Base-by-base conservation (phyloP, 192 early-diverging fungal genomes). In the Oehlia diaphana region DNA sequence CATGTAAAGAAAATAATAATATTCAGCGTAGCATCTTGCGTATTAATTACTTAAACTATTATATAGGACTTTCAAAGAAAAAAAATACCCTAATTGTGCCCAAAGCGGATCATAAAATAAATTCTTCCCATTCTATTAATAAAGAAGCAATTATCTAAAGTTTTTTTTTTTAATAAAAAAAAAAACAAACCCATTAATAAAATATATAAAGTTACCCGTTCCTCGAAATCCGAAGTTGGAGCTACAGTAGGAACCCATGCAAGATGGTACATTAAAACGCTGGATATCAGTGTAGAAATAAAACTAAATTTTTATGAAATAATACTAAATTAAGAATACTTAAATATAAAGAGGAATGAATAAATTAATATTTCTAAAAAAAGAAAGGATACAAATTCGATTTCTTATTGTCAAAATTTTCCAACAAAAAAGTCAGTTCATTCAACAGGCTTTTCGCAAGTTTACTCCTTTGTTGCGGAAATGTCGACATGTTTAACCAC, bases 161-260 rank as follows among this genome's bases (percentile, higher is more conserved):
- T 53, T 3, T 31, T 37, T 47, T 62, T 58, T 63, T 74, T 65
- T 31, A 31, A 31, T 1, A 31, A 31, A 31, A 31, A 31, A 31
- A 31, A 1, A 31, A 31, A 31, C 1, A 31, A 31, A 31, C 31
- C 6, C 39, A 42, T 6, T 63, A 26, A 19, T 37, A n/a, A 71
- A 26, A 16, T 12, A 26, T n/a, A 9, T 33, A 66, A 33, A 33
- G 19, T 79, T 84, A 87, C 86, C 37, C 81, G 42, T 12, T 81
- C 82, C 35, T 83, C 77, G 28, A 80, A 63, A 71, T 82, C 81
- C 9, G 87, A 83, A 16, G 77, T 76, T 16, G 89, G 89, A 2
- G 86, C 87, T 6, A 90, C 82, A 5, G 89, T 90, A 37, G 86
- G 83, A 16, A 90, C 89, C 89, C 89, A 90, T 14, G 87, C 86